Evolutionary conservation across 2,329 filamentous ascomycete genomes (phyloP).

Genomic region (Epichloe baconii): DNA sequence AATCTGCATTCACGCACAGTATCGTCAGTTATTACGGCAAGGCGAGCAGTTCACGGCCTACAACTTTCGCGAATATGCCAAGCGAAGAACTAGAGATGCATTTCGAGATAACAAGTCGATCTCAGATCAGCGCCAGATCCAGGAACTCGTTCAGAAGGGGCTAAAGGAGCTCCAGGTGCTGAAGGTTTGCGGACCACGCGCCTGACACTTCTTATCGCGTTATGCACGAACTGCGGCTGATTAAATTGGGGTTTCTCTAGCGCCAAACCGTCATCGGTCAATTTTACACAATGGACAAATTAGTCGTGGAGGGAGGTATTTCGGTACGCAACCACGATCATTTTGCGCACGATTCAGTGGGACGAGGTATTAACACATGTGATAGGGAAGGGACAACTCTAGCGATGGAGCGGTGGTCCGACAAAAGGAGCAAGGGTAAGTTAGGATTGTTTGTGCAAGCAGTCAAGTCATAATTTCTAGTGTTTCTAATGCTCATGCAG

Average conservation of each 20-base stretch:
- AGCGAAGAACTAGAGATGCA: slow-evolving; percentile 76
- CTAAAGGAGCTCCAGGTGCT: slow-evolving; percentile 75
- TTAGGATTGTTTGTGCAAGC: slow-evolving; percentile 2
- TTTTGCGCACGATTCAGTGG: neutral
- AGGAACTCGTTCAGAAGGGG: slow-evolving; percentile 82
- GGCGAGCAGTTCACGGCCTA: slow-evolving; percentile 81
- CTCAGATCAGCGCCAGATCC: slow-evolving; percentile 61
- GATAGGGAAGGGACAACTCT: slow-evolving; percentile 56
- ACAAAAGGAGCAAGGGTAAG: slow-evolving; percentile 70
- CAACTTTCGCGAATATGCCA: slow-evolving; percentile 96
- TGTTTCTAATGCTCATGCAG: slow-evolving; percentile 2
- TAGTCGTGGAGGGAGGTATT: slow-evolving; percentile 81
- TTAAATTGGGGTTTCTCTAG: slow-evolving; percentile 30
- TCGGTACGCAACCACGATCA: slow-evolving; percentile 37
- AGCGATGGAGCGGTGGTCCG: slow-evolving; percentile 53
- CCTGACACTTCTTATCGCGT: no score
- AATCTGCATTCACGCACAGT: slow-evolving; percentile 37
- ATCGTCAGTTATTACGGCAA: slow-evolving; percentile 81
- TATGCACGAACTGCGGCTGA: slow-evolving; percentile 8
- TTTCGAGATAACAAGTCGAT: slow-evolving; percentile 71
- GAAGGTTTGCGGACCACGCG: slow-evolving; percentile 51
- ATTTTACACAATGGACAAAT: slow-evolving; percentile 81
- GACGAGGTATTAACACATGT: neutral
- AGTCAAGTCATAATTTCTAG: neutral
- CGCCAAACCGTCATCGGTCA: slow-evolving; percentile 90